Conservation (phyloP, 73 alveolate species). For the Symbiodinium pilosum region DNA sequence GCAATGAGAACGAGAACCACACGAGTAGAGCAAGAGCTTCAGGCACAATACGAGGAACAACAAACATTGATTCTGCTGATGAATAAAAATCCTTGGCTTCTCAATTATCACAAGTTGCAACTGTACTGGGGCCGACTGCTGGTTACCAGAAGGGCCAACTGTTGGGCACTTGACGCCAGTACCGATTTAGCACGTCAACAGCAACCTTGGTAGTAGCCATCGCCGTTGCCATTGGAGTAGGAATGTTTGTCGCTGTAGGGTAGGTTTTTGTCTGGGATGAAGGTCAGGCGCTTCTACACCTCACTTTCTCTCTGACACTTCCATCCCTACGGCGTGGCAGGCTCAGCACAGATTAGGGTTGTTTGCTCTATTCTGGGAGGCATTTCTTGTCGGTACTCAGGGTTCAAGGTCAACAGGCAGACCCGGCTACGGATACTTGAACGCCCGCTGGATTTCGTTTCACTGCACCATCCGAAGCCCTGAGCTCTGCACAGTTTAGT, state of each 20-base stretch:
- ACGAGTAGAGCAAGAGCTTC: too few species aligned
- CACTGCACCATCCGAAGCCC: too few species aligned
- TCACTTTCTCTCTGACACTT: constrained; percentile 46
- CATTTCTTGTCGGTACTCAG: background rate
- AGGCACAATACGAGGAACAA: too few species aligned
- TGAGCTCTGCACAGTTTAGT: too few species aligned
- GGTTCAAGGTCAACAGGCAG: background rate
- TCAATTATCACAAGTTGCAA: too few species aligned
- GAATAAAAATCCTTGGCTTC: too few species aligned
- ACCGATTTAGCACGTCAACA: background rate
- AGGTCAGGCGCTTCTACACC: constrained; percentile 49
- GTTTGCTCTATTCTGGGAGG: background rate
- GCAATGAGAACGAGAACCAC: too few species aligned
- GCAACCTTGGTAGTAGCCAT: background rate
- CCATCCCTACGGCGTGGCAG: constrained; percentile 42
- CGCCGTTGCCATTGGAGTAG: background rate
- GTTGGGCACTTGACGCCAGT: background rate
- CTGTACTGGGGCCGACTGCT: too few species aligned
- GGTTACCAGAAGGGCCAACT: background rate
- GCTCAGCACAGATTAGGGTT: background rate
- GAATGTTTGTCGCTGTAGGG: background rate
- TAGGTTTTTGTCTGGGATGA: too few species aligned
- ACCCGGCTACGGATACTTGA: too few species aligned
- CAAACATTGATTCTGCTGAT: too few species aligned
- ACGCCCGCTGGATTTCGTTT: too few species aligned